Evolutionary conservation across 108 stramenopile species (phyloP), one percentile per base, ranked within the genome.

Genomic region (Fragilaria crotonensis): DNA sequence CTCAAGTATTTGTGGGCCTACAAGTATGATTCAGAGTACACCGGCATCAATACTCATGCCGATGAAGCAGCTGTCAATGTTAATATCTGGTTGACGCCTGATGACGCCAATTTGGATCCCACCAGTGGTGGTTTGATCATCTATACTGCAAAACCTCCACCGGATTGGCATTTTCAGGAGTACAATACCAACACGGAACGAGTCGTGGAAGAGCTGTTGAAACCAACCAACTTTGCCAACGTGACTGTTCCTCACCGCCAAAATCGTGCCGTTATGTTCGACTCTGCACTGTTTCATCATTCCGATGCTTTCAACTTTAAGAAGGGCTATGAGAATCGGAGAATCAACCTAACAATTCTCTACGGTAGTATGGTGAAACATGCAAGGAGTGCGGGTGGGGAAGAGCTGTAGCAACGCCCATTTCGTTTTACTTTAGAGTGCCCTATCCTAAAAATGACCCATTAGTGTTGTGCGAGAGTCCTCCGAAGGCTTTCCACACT

Each of bases 251-350:
- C 84, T 5, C 71, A 81, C 60, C 63, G 59, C 59, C 71, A 73
- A 46, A 93, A 93, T 68, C 84, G 91, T 18, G 81, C 81, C 26
- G 82, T 89, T 1, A 68, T 93, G 30, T 89, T 93, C 70, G 87
- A 93, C 61, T 80, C 80, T 3, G 80, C 86, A 28, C 73, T 93
- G 27, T 87, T 89, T 48, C 88, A 93, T 52, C 78, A 85, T 51
- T 82, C 82, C 2, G 83, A 91, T 51, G 56, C 61, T 9, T 88
- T 79, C 59, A 44, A 51, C 5, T 88, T 88, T 64, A 64, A 58
- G 32, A 54, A 55, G 27, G 84, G 85, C n/a, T 91, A 86, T 68
- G 51, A 77, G 52, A 84, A 84, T 63, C 77, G 84, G 21, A 60
- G 84, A 45, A 88, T 88, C 30, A 88, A 91, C 64, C 62, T 91